phyloP scores from a whole-genome alignment of 352 stramenopile genomes.

The Phytophthora sp. region DNA sequence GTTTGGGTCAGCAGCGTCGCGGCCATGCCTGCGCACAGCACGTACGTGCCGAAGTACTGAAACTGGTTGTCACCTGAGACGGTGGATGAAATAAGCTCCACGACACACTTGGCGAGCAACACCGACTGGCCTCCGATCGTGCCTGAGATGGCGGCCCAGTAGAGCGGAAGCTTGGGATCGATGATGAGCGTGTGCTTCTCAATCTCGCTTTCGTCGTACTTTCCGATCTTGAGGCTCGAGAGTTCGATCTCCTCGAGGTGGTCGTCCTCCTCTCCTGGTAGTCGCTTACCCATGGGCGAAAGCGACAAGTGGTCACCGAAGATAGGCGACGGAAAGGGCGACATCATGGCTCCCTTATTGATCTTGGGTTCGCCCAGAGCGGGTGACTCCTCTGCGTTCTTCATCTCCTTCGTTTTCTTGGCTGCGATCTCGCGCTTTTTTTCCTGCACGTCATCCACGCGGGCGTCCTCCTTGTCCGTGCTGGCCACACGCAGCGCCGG shows the following conservation, averaged over 20 bases:
- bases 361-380: slow-evolving; percentile 40
- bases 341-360: slow-evolving; percentile 66
- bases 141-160: slow-evolving; percentile 87
- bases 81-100: slow-evolving; percentile 84
- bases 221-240: slow-evolving; percentile 61
- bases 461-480: slow-evolving; percentile 53
- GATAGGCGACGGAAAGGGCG: slow-evolving; percentile 80
- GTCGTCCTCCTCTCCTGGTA: slow-evolving; percentile 61
- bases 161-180: slow-evolving; percentile 84
- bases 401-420: no score
- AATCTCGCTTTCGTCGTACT: slow-evolving; percentile 69
- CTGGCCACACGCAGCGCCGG: slow-evolving; percentile 74
- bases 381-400: slow-evolving; percentile 30
- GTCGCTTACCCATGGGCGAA: slow-evolving; percentile 37
- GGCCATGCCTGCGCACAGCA: slow-evolving; percentile 78
- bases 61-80: slow-evolving; percentile 89
- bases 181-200: slow-evolving; percentile 89
- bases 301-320: slow-evolving; percentile 59
- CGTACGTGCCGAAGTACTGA: slow-evolving; percentile 84
- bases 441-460: slow-evolving; percentile 61
- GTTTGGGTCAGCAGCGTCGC: slow-evolving; percentile 82
- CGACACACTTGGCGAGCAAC: slow-evolving; percentile 85
- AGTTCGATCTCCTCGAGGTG: slow-evolving; percentile 62
- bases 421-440: slow-evolving; percentile 57
- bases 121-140: slow-evolving; percentile 86